These are phyloP conservation scores for Amaranthus tricolor DNA, from an alignment of 179 eudicot species.

Conservation along the genomic window DNA sequence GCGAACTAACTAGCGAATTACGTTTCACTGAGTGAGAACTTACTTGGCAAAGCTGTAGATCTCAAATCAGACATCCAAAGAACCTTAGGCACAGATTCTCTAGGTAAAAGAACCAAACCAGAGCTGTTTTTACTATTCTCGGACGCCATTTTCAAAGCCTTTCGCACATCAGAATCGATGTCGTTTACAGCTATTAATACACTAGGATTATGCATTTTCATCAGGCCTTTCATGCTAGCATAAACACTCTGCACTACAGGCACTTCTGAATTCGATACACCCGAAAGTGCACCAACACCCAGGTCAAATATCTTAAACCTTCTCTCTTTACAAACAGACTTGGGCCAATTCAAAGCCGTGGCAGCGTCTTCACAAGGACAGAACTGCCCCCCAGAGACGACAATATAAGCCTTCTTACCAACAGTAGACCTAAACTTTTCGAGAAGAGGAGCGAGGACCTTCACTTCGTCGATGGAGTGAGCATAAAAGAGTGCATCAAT, in stretches of 20 bases:
- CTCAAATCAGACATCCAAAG: constrained; percentile 97
- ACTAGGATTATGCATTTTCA: constrained; percentile 79
- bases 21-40: constrained; percentile 14
- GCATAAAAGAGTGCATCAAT: constrained; percentile 89
- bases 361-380: constrained; percentile 88
- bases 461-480: constrained; percentile 68
- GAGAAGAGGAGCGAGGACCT: constrained; percentile 73
- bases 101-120: constrained; percentile 63
- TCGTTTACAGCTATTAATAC: constrained; percentile 60
- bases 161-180: constrained; percentile 64
- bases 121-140: constrained; percentile 48
- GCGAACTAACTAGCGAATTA: too few species aligned
- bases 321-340: constrained; percentile 72
- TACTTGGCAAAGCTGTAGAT: constrained; percentile 86
- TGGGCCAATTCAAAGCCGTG: constrained; percentile 69
- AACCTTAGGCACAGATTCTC: constrained; percentile 63
- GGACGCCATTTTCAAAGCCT: constrained; percentile 77
- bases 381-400: constrained; percentile 64
- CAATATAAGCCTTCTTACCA: constrained; percentile 90
- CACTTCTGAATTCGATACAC: constrained; percentile 69
- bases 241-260: constrained; percentile 76
- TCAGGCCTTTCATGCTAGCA: constrained; percentile 82
- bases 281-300: constrained; percentile 59
- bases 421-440: constrained; percentile 68
- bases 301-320: constrained; percentile 88